A percentile compares a stretch with the other conserved stretches of the same genome.
phyloP scores from a whole-genome alignment of 2,329 filamentous ascomycete genomes.

The Thelonectria rubi region DNA sequence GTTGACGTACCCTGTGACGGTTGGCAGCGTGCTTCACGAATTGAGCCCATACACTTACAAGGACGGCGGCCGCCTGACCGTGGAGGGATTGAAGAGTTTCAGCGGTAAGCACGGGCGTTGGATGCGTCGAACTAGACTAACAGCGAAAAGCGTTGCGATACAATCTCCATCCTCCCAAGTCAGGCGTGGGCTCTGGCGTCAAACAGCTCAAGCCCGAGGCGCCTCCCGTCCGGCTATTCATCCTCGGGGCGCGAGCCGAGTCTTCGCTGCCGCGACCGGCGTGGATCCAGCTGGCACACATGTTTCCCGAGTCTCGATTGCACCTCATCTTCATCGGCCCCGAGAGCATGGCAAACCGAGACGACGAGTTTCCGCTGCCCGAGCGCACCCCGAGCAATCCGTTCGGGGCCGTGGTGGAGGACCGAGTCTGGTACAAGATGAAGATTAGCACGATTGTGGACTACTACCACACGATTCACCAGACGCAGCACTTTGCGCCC shows the following conservation, averaged over 20 bases:
- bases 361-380: slow-evolving; percentile 91
- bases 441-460: slow-evolving; percentile 99
- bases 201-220: slow-evolving; percentile 84
- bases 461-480: slow-evolving; percentile 96
- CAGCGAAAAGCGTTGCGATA: slow-evolving; percentile 79
- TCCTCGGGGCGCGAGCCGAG: slow-evolving; percentile 95
- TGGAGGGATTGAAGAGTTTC: slow-evolving; percentile 91
- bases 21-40: slow-evolving; percentile 92
- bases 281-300: slow-evolving; percentile 92
- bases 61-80: slow-evolving; percentile 77
- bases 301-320: slow-evolving; percentile 92
- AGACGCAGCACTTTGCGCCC: slow-evolving; percentile 88
- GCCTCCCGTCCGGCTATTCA: slow-evolving; percentile 89
- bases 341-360: slow-evolving; percentile 93
- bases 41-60: slow-evolving; percentile 90
- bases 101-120: slow-evolving; percentile 70
- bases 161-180: slow-evolving; percentile 86
- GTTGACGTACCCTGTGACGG: slow-evolving; percentile 91
- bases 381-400: slow-evolving; percentile 86
- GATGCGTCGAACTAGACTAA: slow-evolving; percentile 7
- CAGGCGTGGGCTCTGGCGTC: slow-evolving; percentile 77
- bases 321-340: slow-evolving; percentile 95
- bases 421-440: slow-evolving; percentile 85
- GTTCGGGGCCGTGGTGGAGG: slow-evolving; percentile 93
- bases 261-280: slow-evolving; percentile 93